Evolutionary conservation across 2,329 filamentous ascomycete genomes (phyloP).

Genomic region (Purpureocillium takamizusanense): DNA sequence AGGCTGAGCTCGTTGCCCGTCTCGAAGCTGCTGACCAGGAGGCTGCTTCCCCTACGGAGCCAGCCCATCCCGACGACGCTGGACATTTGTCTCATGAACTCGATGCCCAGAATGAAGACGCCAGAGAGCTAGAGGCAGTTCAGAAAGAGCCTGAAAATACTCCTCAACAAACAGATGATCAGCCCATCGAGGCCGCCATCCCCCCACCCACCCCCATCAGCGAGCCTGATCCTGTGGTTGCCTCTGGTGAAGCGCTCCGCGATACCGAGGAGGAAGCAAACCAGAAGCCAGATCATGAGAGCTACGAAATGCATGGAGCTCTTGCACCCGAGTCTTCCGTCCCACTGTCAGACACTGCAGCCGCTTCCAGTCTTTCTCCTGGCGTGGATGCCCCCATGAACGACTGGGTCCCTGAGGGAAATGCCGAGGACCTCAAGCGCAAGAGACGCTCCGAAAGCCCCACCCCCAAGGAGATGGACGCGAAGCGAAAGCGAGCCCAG

Average conservation of each 20-base stretch:
- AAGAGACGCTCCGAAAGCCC: constrained; percentile 60
- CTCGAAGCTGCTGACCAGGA: constrained; percentile 30
- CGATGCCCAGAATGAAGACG: no score
- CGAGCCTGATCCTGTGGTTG: no score
- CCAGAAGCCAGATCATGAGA: neutral
- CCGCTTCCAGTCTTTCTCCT: neutral
- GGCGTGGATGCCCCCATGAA: neutral
- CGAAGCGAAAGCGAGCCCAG: constrained; percentile 46
- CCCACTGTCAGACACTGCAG: neutral
- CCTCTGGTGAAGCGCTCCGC: neutral
- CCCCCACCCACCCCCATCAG: no score
- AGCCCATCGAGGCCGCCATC: no score
- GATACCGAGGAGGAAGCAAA: neutral
- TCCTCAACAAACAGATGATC: no score
- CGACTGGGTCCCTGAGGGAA: constrained; percentile 4
- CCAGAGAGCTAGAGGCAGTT: no score
- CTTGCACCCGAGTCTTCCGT: neutral
- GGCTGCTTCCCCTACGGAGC: constrained; percentile 6
- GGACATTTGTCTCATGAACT: neutral
- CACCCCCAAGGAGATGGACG: constrained; percentile 41
- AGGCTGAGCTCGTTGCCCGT: constrained; percentile 61
- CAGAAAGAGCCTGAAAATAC: no score
- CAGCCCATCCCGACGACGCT: neutral
- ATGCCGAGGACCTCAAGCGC: constrained; percentile 48
- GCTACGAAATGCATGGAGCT: neutral